Percentiles rank a stretch among this genome's conserved stretches.
These are phyloP conservation scores for Aspergillus clavatus DNA, from an alignment of 2,329 filamentous ascomycete genomes.

Conservation along the genomic window DNA sequence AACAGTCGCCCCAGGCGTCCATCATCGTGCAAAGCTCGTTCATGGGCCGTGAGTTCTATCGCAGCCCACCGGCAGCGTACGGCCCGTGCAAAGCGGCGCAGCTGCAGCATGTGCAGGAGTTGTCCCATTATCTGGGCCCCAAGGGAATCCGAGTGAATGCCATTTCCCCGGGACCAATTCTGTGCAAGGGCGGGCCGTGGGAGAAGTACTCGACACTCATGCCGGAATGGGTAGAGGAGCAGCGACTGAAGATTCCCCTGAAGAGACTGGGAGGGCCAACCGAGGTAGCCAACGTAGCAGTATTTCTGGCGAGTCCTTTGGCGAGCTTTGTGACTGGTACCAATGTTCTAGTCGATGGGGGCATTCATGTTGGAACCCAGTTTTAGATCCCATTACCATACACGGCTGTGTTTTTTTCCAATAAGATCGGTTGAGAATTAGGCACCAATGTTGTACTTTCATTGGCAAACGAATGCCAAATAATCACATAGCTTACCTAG, in stretches of 20 bases:
- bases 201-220: slow-evolving; percentile 10
- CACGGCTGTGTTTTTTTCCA: no score
- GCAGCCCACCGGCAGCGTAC: slow-evolving; percentile 18
- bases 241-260: slow-evolving; percentile 13
- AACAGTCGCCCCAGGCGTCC: slow-evolving; percentile 13
- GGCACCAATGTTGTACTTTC: no score
- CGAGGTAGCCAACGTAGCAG: slow-evolving; percentile 21
- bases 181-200: slow-evolving; percentile 11
- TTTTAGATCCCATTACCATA: no score
- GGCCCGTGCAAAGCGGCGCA: slow-evolving; percentile 20
- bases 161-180: slow-evolving; percentile 25
- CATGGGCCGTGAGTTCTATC: slow-evolving; percentile 21
- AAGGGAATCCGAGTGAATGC: slow-evolving; percentile 28
- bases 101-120: slow-evolving; percentile 21
- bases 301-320: slow-evolving; percentile 22
- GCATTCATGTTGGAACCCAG: slow-evolving; percentile 8
- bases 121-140: slow-evolving; percentile 16
- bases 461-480: no score
- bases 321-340: slow-evolving; percentile 12
- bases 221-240: slow-evolving; percentile 18
- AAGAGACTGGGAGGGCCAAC: slow-evolving; percentile 16
- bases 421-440: no score
- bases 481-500: no score
- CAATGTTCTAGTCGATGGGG: slow-evolving; percentile 17
- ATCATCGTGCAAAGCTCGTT: slow-evolving; percentile 19